Evolutionary conservation across 805 yeast species (phyloP), one percentile per base, ranked within the genome.

Genomic region (Saturnispora sanitii): DNA sequence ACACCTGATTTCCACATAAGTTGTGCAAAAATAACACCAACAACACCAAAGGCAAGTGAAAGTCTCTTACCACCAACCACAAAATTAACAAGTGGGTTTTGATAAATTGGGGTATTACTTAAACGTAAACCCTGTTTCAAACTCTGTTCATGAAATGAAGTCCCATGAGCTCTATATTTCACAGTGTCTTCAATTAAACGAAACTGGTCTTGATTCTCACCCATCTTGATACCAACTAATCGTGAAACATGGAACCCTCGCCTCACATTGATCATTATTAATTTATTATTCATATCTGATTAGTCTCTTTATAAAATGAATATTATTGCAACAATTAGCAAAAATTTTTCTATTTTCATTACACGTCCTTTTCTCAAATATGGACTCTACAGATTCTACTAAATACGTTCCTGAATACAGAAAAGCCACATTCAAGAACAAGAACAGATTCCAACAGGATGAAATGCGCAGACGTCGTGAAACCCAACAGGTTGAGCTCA

Each of bases 381-480:
- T 83, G 94, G 88, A 82, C 55, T 67, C 80, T 36, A 47, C 53
- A 41, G 87, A 81, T 49, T 67, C 87, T 31, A 74, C 90, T 53
- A 82, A 88, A 66, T 90, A 85, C 64, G 84, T 92, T 45, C 98
- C 98, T 35, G 97, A 92, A 64, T 90, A 90, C 64, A 87, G 98
- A 65, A 85, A 96, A 64, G 87, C 96, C 32, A 85, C 82, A 58
- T 92, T 84, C 71, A 92, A 92, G 62, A 90, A 92, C 68, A 85
- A 88, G 61, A 86, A 92, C 48, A 77, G 94, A 58, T 92, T 92
- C 60, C 82, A 83, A 55, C 85, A 86, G 44, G 98, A 92, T 60
- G 98, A 92, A 70, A 77, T 92, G 54, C 84, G 98, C 64, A 87
- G 97, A 64, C 82, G 98, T 61, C 82, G 97, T 63, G 98, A 90